Conservation (phyloP, 305 asterid genomes). For the Andrographis paniculata region DNA sequence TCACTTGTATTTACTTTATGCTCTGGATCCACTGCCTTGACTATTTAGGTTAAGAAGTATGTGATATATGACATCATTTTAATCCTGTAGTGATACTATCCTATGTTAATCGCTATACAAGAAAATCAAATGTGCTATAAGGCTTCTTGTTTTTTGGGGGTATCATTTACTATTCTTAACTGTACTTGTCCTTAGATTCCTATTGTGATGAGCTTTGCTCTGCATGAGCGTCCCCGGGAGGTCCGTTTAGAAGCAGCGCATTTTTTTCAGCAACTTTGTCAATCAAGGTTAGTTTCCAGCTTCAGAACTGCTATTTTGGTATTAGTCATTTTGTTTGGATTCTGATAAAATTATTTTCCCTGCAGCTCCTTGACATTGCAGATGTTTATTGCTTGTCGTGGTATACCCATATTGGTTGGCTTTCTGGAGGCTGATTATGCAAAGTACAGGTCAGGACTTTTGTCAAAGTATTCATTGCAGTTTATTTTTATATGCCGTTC, state of each 20-base stretch:
- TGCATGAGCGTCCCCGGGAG: slow-evolving; percentile 89
- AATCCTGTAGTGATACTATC: background rate
- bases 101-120: background rate
- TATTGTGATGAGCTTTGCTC: slow-evolving; percentile 87
- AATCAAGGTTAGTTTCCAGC: slow-evolving; percentile 59
- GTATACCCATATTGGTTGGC: slow-evolving; percentile 93
- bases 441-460: slow-evolving; percentile 62
- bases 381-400: slow-evolving; percentile 97
- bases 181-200: slow-evolving; percentile 52
- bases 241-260: slow-evolving; percentile 97
- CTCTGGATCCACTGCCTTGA: no score
- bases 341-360: slow-evolving; percentile 19
- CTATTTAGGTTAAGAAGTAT: no score
- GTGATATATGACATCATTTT: no score
- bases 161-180: slow-evolving; percentile 16
- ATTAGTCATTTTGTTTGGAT: slow-evolving; percentile 16
- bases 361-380: slow-evolving; percentile 90
- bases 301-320: slow-evolving; percentile 5
- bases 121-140: slow-evolving; percentile 2
- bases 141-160: slow-evolving; percentile 5
- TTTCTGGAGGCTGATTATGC: slow-evolving; percentile 99
- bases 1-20: no score
- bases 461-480: slow-evolving; percentile 5
- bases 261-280: slow-evolving; percentile 95
- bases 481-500: slow-evolving; percentile 5